Base-by-base conservation (phyloP, 306 rosid genomes). In the Ochetophila trinervis region DNA sequence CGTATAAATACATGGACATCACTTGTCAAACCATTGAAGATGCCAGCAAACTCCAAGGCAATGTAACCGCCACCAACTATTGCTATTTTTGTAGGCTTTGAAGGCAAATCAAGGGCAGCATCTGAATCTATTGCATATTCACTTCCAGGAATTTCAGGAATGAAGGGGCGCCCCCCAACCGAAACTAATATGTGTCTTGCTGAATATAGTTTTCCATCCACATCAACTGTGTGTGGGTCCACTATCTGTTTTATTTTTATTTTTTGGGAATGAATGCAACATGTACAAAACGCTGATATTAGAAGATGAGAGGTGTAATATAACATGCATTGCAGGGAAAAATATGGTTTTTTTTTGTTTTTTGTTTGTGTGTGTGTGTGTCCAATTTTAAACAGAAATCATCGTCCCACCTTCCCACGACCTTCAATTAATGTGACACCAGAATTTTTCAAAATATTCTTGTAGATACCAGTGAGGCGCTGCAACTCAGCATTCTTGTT, bases 31-130 rank as follows among this genome's bases (percentile, higher is more conserved):
- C 96, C 97, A 72, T 78, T 84, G 78, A 94, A 94, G 64, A 94
- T 94, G 65, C 97, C 97, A 60, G 99, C 99, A 84, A 94, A 94
- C 80, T 94, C 99, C 76, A 94, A 30, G 21, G 97, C 97, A 73
- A 94, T 94, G 84, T 90, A 94, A 5, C 99, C 99, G 72, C 99
- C 99, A 66, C 99, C 99, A 76, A 94, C 86, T 60, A 94, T 94
- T 48, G 97, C 99, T 81, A 94, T 84, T 71, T 90, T 94, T 83
- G 66, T 72, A 51, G 99, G 99, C 74, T 83, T 86, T 27, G 94
- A 79, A 50, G 96, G 90, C 81, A 94, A 85, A 65, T 94, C 99
- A 62, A 94, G 99, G 47, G 99, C 97, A 64, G 90, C 88, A 85
- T 94, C 99, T 27, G 99, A 94, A 77, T 94, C 91, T 81, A 94